Percentiles rank a stretch among this genome's conserved stretches.
phyloP scores from a whole-genome alignment of 306 rosid species.

The Trifolium dubium region DNA sequence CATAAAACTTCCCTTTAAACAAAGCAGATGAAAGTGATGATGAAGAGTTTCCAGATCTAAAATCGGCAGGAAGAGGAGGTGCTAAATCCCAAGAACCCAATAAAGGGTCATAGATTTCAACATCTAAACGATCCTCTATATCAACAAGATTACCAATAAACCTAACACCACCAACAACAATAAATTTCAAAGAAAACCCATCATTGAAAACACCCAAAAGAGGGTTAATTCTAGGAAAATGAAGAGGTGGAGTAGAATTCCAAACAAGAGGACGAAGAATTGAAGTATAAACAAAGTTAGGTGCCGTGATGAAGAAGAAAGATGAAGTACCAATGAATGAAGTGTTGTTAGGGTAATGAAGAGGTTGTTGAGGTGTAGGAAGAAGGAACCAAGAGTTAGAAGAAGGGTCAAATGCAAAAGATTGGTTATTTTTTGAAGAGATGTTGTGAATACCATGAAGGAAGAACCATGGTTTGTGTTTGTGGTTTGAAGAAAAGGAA shows the following conservation, averaged over 20 bases:
- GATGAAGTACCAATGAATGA: constrained; percentile 68
- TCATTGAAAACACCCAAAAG: constrained; percentile 66
- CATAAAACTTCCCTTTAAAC: constrained; percentile 57
- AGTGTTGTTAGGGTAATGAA: constrained; percentile 34
- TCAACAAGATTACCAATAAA: constrained; percentile 79
- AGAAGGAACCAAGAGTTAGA: constrained; percentile 70
- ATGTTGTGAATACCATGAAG: constrained; percentile 84
- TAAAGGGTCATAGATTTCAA: constrained; percentile 68
- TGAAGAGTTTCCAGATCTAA: constrained; percentile 74
- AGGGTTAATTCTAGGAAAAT: constrained; percentile 74
- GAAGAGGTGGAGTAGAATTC: constrained; percentile 62
- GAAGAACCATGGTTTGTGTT: constrained; percentile 70
- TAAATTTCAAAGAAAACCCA: constrained; percentile 43
- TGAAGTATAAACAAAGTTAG: constrained; percentile 58
- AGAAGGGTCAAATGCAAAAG: constrained; percentile 80
- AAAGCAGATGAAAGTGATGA: constrained; percentile 75
- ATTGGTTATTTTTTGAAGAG: constrained; percentile 73
- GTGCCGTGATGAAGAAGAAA: constrained; percentile 72
- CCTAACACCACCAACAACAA: constrained; percentile 79
- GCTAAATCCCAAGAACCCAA: constrained; percentile 59
- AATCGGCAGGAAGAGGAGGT: constrained; percentile 74
- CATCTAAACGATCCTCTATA: constrained; percentile 77
- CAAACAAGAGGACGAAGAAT: constrained; percentile 50
- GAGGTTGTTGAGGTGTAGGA: constrained; percentile 48
- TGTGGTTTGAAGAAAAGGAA: constrained; percentile 42